Percentiles rank a stretch among this genome's conserved stretches.
These are phyloP conservation scores for Neurospora sp. DNA, from an alignment of 495 filamentous ascomycete genomes.

Conservation along the genomic window DNA sequence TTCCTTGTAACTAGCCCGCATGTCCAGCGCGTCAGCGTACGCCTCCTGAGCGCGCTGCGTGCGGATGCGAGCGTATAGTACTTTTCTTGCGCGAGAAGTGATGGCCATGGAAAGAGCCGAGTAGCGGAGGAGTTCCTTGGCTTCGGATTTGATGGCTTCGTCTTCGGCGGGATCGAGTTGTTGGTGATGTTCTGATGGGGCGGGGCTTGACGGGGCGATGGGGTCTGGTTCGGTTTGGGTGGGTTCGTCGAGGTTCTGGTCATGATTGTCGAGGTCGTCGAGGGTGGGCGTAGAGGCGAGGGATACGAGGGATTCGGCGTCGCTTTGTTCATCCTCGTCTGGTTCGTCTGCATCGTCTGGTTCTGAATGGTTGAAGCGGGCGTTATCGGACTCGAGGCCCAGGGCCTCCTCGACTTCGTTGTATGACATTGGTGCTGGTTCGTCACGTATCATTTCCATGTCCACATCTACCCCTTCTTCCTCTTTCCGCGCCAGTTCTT, in stretches of 20 bases:
- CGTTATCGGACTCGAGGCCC: background rate
- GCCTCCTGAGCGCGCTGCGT: slow-evolving; percentile 33
- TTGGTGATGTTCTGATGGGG: slow-evolving; percentile 11
- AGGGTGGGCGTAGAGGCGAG: background rate
- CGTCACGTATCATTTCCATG: slow-evolving; percentile 13
- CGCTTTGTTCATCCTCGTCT: background rate
- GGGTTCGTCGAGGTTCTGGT: background rate
- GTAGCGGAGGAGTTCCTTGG: slow-evolving; percentile 21
- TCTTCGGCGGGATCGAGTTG: slow-evolving; percentile 18
- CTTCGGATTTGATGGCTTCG: slow-evolving; percentile 7
- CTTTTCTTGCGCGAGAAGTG: slow-evolving; percentile 6
- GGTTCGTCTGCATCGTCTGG: slow-evolving; percentile 12
- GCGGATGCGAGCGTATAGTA: slow-evolving; percentile 17
- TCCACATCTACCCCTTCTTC: slow-evolving; percentile 11
- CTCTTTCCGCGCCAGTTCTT: background rate
- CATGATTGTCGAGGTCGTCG: background rate
- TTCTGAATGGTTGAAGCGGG: background rate
- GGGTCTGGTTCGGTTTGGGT: background rate
- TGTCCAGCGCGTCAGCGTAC: slow-evolving; percentile 47
- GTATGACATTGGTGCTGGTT: slow-evolving; percentile 30
- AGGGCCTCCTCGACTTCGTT: slow-evolving; percentile 44
- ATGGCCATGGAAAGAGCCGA: slow-evolving; percentile 14
- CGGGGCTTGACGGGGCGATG: slow-evolving; percentile 1
- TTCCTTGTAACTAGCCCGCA: slow-evolving; percentile 37
- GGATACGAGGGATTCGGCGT: background rate